These are phyloP conservation scores for Sordaria brevicollis DNA, from an alignment of 495 filamentous ascomycete genomes.

Conservation along the genomic window DNA sequence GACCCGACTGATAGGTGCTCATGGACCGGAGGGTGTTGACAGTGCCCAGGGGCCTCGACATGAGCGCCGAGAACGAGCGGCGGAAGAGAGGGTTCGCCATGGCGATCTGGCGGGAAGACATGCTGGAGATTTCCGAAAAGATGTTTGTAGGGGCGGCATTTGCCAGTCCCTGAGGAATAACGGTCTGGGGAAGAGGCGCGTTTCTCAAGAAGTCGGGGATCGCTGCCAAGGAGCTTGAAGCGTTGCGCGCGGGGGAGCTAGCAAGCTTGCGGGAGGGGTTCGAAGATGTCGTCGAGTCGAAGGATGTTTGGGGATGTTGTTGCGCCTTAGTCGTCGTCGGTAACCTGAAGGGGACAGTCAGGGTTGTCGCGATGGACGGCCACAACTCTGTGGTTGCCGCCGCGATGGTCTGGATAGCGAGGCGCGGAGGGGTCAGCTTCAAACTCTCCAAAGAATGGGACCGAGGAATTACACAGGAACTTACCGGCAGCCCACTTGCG, in stretches of 20 bases:
- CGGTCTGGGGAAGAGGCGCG: conserved; percentile 6
- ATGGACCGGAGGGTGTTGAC: conserved; percentile 15
- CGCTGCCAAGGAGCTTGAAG: conserved; percentile 1
- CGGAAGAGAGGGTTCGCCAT: conserved; percentile 29
- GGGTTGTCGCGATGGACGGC: conserved; percentile 42
- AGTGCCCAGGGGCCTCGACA: conserved; percentile 11
- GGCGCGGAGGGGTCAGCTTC: not conserved
- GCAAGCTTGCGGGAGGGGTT: conserved; percentile 1
- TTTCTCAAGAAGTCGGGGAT: conserved; percentile 34
- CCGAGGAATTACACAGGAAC: not conserved
- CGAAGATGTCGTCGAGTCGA: conserved; percentile 1
- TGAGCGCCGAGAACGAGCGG: conserved; percentile 14
- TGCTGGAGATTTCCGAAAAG: conserved; percentile 15
- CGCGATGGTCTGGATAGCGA: conserved; percentile 30
- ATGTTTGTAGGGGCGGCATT: conserved; percentile 15
- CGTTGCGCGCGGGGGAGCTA: not conserved
- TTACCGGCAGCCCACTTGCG: conserved; percentile 31
- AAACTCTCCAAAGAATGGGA: not conserved
- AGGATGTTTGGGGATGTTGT: conserved; percentile 1
- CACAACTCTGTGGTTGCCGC: conserved; percentile 43
- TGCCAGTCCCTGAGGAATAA: conserved; percentile 8
- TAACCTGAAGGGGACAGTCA: conserved; percentile 33
- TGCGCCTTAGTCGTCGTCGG: conserved; percentile 4
- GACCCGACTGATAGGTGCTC: conserved; percentile 18
- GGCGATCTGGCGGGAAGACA: conserved; percentile 20